Conservation (phyloP, 2,329 filamentous ascomycete species). For the Penicillium sp. region DNA sequence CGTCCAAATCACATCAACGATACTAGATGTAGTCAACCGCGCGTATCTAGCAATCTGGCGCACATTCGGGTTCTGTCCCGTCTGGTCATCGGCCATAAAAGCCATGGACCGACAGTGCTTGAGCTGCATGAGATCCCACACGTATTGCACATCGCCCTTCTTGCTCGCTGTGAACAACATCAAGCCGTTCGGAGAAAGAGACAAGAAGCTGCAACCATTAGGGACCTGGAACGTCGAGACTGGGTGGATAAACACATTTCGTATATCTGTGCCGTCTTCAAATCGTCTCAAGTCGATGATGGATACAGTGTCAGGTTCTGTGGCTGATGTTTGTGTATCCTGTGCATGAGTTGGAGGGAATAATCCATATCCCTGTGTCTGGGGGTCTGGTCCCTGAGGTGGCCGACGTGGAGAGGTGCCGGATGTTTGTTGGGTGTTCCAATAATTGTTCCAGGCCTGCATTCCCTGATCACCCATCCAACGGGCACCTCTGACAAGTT, state of each 20-base stretch:
- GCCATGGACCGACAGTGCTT: constrained; percentile 43
- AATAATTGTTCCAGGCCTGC: constrained; percentile 53
- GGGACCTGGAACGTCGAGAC: constrained; percentile 50
- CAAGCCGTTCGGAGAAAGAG: constrained; percentile 49
- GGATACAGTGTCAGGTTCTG: constrained; percentile 48
- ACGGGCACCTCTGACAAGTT: constrained; percentile 49
- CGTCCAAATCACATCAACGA: constrained; percentile 88
- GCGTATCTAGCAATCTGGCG: constrained; percentile 86
- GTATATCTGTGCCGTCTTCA: constrained; percentile 41
- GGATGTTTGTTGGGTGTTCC: constrained; percentile 46
- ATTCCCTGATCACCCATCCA: constrained; percentile 53
- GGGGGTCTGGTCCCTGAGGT: constrained; percentile 29
- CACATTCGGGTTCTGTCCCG: constrained; percentile 50
- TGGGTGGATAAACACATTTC: constrained; percentile 36
- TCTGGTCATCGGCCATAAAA: constrained; percentile 40
- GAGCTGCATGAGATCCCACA: constrained; percentile 53
- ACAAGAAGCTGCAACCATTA: constrained; percentile 52
- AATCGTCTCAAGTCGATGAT: constrained; percentile 48
- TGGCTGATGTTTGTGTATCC: constrained; percentile 37
- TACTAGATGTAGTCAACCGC: constrained; percentile 85
- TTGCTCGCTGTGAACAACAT: constrained; percentile 50
- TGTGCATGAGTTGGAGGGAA: constrained; percentile 50
- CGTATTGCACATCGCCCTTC: constrained; percentile 52
- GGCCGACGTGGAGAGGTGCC: constrained; percentile 33
- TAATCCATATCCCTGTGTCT: constrained; percentile 35